Evolutionary conservation across 176 grass and related monocot species (phyloP).

Genomic region (Ananas comosus): DNA sequence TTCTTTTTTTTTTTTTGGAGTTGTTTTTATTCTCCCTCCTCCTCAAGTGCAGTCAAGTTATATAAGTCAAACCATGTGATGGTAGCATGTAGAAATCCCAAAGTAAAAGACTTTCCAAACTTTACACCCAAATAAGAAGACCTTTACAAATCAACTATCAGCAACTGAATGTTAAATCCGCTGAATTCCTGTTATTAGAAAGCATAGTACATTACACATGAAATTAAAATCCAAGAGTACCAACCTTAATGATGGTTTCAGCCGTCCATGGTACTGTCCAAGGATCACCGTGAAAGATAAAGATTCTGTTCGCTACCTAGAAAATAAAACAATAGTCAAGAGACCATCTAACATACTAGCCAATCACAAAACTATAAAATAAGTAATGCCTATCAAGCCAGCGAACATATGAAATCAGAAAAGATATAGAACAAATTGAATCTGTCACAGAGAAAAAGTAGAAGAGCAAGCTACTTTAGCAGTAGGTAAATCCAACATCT

Average conservation of each 20-base stretch:
- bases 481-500: not conserved
- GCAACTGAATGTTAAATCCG: not conserved
- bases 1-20: too few relatives aligned
- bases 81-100: too few relatives aligned
- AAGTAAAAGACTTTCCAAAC: too few relatives aligned
- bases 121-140: too few relatives aligned
- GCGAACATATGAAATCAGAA: not conserved
- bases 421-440: not conserved
- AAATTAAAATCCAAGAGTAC: not conserved
- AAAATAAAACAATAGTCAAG: constrained; percentile 10
- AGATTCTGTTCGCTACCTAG: constrained; percentile 27
- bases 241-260: constrained; percentile 73
- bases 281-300: constrained; percentile 31
- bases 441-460: not conserved
- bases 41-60: too few relatives aligned
- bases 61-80: too few relatives aligned
- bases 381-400: constrained; percentile 3
- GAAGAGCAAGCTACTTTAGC: not conserved
- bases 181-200: not conserved
- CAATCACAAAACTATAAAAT: constrained; percentile 5
- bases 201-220: not conserved
- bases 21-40: too few relatives aligned
- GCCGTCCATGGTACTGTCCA: constrained; percentile 76
- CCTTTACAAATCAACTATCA: not conserved
- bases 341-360: constrained; percentile 6